Percentiles rank a stretch among this genome's conserved stretches.
These are phyloP conservation scores for Beta macrorhiza DNA, from an alignment of 179 eudicot genomes.

Conservation along the genomic window DNA sequence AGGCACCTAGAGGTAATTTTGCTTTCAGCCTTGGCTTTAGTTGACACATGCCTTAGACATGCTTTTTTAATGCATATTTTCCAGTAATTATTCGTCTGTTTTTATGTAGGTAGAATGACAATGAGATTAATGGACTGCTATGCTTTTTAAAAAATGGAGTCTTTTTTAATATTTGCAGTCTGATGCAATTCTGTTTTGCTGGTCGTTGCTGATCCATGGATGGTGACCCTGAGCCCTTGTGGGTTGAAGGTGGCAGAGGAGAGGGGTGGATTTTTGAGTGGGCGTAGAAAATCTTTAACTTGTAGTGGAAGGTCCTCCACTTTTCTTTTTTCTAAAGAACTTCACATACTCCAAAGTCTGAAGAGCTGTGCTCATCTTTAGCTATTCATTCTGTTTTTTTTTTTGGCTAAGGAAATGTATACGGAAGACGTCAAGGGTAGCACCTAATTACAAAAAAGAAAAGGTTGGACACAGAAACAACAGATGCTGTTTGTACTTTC, in stretches of 20 bases:
- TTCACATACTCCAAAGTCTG: no score
- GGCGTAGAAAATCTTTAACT: not conserved
- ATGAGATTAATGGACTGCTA: not conserved
- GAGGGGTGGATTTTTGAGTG: not conserved
- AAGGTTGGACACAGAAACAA: not conserved
- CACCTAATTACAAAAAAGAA: not conserved
- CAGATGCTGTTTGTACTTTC: not conserved
- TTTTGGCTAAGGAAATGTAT: not conserved
- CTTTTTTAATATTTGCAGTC: not conserved
- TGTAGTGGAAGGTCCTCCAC: not conserved
- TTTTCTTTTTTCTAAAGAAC: not conserved
- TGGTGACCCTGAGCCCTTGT: not conserved
- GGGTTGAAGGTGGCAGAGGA: not conserved
- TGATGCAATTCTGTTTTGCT: not conserved
- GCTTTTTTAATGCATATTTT: not conserved
- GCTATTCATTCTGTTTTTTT: not conserved
- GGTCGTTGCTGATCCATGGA: slow-evolving; percentile 1
- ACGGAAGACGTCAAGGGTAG: not conserved
- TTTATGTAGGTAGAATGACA: not conserved
- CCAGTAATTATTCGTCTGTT: not conserved
- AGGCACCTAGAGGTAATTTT: no score
- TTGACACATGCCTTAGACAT: not conserved
- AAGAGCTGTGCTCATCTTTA: not conserved
- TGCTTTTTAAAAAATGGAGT: not conserved
- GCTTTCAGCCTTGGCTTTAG: not conserved